These are phyloP conservation scores for Acanthamoeba lenticulata DNA, from an alignment of 208 protist species.

Conservation along the genomic window DNA sequence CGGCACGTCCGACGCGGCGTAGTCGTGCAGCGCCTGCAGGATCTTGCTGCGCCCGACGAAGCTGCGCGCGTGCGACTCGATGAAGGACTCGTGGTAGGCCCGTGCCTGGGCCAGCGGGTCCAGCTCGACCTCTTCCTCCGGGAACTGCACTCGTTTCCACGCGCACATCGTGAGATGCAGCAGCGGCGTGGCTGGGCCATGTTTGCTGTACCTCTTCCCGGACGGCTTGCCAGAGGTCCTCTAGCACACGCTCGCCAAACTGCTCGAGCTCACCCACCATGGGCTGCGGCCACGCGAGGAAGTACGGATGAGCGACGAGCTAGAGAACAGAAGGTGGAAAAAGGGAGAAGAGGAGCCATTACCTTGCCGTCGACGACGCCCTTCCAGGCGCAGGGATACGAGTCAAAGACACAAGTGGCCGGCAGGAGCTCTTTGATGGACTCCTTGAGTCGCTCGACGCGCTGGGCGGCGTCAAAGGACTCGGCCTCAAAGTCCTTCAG, in stretches of 20 bases:
- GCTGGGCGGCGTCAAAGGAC: slow-evolving; percentile 1
- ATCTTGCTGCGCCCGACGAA: slow-evolving; percentile 47
- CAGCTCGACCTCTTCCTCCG: neutral
- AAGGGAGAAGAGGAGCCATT: neutral
- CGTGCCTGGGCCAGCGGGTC: slow-evolving; percentile 30
- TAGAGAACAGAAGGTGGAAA: neutral
- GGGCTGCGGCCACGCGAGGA: neutral
- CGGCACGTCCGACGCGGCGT: neutral
- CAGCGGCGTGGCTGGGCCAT: neutral
- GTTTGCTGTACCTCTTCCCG: neutral
- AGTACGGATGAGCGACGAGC: neutral
- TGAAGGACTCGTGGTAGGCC: slow-evolving; percentile 57
- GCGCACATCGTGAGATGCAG: neutral
- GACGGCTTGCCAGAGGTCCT: slow-evolving; percentile 76
- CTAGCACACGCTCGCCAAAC: slow-evolving; percentile 63
- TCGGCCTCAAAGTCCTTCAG: slow-evolving; percentile 67
- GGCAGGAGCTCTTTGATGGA: slow-evolving; percentile 15
- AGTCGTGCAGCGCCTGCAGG: slow-evolving; percentile 17
- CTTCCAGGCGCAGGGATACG: slow-evolving; percentile 53
- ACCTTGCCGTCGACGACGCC: slow-evolving; percentile 55
- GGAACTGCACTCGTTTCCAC: slow-evolving; percentile 1
- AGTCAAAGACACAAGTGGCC: neutral
- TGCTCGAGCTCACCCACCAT: slow-evolving; percentile 58
- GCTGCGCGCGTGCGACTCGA: slow-evolving; percentile 19
- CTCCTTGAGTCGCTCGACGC: slow-evolving; percentile 32